phyloP scores from a whole-genome alignment of 2,329 filamentous ascomycete species.

The Corynespora cassiicola region DNA sequence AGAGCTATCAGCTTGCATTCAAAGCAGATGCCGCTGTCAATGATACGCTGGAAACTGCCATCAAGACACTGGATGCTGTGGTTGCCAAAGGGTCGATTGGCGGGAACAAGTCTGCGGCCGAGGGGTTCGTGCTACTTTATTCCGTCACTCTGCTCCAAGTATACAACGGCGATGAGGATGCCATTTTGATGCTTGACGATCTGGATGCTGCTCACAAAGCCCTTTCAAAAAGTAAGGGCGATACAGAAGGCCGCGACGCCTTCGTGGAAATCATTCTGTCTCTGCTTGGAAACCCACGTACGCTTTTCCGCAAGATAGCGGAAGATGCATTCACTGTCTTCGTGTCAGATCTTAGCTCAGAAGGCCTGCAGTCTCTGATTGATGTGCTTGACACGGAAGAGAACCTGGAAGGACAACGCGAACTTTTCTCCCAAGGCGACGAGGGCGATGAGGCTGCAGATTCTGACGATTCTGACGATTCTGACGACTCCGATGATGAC shows the following conservation, averaged over 20 bases:
- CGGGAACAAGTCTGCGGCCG: slow-evolving; percentile 49
- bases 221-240: slow-evolving; percentile 54
- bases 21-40: slow-evolving; percentile 54
- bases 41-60: slow-evolving; percentile 43
- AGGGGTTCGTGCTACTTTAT: slow-evolving; percentile 80
- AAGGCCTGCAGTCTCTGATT: slow-evolving; percentile 71
- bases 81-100: slow-evolving; percentile 29
- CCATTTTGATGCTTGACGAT: slow-evolving; percentile 81
- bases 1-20: slow-evolving; percentile 52
- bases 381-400: slow-evolving; percentile 81
- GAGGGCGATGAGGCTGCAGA: slow-evolving; percentile 49
- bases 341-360: slow-evolving; percentile 73
- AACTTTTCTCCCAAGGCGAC: slow-evolving; percentile 75
- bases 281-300: slow-evolving; percentile 84
- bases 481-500: slow-evolving; percentile 54
- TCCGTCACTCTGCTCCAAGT: slow-evolving; percentile 85
- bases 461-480: slow-evolving; percentile 51
- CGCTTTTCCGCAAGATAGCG: slow-evolving; percentile 83
- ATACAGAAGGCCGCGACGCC: slow-evolving; percentile 32
- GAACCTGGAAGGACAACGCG: slow-evolving; percentile 80
- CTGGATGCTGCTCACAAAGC: slow-evolving; percentile 76
- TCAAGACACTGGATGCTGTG: slow-evolving; percentile 36
- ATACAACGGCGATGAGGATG: slow-evolving; percentile 88
- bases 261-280: slow-evolving; percentile 90
- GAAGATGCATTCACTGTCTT: slow-evolving; percentile 89